Percentiles rank a stretch among this genome's conserved stretches.
Evolutionary conservation across 495 filamentous ascomycete genomes (phyloP).

Genomic region (Talaromyces thailandensis): DNA sequence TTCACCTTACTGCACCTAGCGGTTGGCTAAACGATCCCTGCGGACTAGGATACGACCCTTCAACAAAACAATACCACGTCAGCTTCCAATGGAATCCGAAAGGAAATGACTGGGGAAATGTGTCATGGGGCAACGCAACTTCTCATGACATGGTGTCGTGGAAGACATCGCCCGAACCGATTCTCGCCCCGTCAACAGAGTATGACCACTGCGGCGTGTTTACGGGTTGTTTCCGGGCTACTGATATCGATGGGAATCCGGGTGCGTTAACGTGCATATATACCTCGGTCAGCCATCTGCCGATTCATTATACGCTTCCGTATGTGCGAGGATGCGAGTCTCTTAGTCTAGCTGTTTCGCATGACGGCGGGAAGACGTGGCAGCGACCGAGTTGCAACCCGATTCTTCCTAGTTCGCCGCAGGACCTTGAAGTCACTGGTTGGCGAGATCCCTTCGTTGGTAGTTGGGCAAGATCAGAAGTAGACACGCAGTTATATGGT

Average conservation of each 20-base stretch:
- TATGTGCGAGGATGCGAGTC: constrained; percentile 42
- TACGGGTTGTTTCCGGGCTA: constrained; percentile 38
- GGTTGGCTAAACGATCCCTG: constrained; percentile 54
- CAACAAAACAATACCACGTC: constrained; percentile 29
- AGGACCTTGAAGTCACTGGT: constrained; percentile 38
- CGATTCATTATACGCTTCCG: constrained; percentile 38
- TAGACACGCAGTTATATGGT: constrained; percentile 33
- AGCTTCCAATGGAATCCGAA: constrained; percentile 41
- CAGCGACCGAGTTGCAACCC: constrained; percentile 40
- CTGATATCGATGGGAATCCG: constrained; percentile 26
- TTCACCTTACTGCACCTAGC: constrained; percentile 40
- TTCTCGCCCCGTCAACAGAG: constrained; percentile 24
- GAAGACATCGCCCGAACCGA: constrained; percentile 24
- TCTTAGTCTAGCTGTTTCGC: constrained; percentile 38
- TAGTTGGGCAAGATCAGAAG: constrained; percentile 18
- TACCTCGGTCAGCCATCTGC: constrained; percentile 41
- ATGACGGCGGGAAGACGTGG: constrained; percentile 42
- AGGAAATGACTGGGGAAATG: constrained; percentile 35
- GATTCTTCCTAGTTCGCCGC: constrained; percentile 34
- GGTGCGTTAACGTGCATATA: constrained; percentile 40
- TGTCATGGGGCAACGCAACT: constrained; percentile 35
- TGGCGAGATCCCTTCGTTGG: constrained; percentile 45
- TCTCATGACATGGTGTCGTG: constrained; percentile 35
- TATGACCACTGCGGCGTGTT: constrained; percentile 46
- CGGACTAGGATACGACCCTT: constrained; percentile 44